Evolutionary conservation across 768 basidiomycete species (phyloP).

Genomic region (Leucogyrophana mollusca): DNA sequence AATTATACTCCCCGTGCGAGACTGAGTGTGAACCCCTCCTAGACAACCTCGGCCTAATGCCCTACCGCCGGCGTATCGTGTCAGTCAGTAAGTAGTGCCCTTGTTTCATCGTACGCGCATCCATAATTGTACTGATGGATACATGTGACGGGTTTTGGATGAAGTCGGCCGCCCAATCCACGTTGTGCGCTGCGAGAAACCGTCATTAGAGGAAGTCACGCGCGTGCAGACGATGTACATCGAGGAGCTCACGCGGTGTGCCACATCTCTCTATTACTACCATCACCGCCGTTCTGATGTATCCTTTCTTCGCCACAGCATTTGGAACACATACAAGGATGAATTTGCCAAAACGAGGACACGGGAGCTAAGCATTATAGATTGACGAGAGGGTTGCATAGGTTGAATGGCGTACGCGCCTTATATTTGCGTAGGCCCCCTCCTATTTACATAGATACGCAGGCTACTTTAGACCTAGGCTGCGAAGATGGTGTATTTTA

Average conservation of each 20-base stretch:
- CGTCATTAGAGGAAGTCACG: constrained; percentile 77
- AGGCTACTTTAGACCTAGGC: no score
- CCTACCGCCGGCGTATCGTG: constrained; percentile 93
- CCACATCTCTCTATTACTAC: constrained; percentile 4
- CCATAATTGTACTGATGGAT: no score
- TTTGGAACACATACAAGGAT: constrained; percentile 97
- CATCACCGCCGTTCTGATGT: constrained; percentile 1
- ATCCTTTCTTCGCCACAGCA: constrained; percentile 43
- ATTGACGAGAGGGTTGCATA: no score
- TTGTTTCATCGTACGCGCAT: not conserved
- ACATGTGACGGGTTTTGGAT: no score
- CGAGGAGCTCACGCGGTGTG: constrained; percentile 85
- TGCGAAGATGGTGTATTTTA: no score
- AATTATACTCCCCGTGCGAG: no score
- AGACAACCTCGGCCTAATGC: constrained; percentile 97
- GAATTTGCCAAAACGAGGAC: constrained; percentile 83
- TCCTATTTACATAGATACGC: no score
- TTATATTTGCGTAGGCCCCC: no score
- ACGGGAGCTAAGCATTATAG: constrained; percentile 76
- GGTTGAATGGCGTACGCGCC: no score
- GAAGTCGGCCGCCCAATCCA: constrained; percentile 89
- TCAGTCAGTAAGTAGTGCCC: constrained; percentile 77
- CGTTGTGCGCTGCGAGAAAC: constrained; percentile 73
- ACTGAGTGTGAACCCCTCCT: not conserved
- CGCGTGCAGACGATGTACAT: constrained; percentile 85